Base-by-base conservation (phyloP, 306 rosid genomes). In the Vicia faba region DNA sequence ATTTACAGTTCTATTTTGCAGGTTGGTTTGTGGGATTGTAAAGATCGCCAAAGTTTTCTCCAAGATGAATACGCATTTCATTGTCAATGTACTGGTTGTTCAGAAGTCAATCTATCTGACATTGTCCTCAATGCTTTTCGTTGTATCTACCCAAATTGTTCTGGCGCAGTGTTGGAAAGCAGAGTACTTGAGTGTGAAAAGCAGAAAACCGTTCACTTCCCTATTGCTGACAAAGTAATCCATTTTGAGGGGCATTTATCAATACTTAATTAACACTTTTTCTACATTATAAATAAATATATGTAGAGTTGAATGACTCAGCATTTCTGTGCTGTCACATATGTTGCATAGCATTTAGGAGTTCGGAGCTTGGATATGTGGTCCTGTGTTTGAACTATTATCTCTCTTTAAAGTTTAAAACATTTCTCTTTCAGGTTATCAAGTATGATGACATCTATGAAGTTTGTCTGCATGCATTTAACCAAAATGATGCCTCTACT, bases 11-110 rank as follows among this genome's bases (percentile, higher is more conserved):
- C 49, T 61, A 16, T 70, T 64, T 77, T 72, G 75, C 89, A 91
- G 97, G 91, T 86, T 81, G 97, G 97, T 61, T 84, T 86, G 72
- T 91, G 86, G 95, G 91, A 81, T 74, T 83, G 85, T 64, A 82
- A 83, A 76, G 97, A 78, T 67, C 87, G 97, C 35, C 74, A 75
- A 41, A 75, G 68, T 68, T 85, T 85, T 78, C 93, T 91, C 23
- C 75, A 84, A 81, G 89, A 88, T 8, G 89, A 91, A 70, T 91
- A 88, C 50, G 65, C 77, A 2, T 91, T 91, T 75, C 81, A 16
- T 36, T 91, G 97, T 75, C 87, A 61, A 60, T 91, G 97, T 77
- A 66, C 80, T 62, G 91, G 84, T 68, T 91, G 97, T 79, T 78
- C 89, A 55, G 78, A 81, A 70, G 79, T 77, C 57, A 86, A 86